These are phyloP conservation scores for Hymenoscyphus linearis DNA, from an alignment of 2,329 filamentous ascomycete species.

Conservation along the genomic window DNA sequence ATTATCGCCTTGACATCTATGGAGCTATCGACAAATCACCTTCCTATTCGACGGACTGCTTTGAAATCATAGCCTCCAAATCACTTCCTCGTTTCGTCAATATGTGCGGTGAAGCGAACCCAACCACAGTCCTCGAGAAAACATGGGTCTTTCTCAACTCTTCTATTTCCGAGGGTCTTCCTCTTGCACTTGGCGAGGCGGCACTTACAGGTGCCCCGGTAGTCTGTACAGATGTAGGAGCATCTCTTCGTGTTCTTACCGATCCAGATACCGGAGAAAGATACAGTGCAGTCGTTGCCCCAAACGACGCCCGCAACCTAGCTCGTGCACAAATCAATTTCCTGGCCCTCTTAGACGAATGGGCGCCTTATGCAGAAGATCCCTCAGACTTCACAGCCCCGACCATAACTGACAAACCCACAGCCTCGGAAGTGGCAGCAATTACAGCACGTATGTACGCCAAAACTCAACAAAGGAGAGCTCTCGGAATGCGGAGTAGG, in stretches of 20 bases:
- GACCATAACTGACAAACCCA: conserved; percentile 38
- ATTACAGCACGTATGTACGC: conserved; percentile 54
- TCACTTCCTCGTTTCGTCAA: conserved; percentile 24
- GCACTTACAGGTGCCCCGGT: conserved; percentile 51
- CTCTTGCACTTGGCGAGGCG: conserved; percentile 53
- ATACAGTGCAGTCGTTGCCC: conserved; percentile 59
- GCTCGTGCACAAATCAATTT: conserved; percentile 58
- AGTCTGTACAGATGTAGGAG: conserved; percentile 52
- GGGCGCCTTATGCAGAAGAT: conserved; percentile 49
- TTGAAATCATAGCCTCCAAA: conserved; percentile 36
- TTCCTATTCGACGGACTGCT: conserved; percentile 54
- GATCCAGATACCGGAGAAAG: conserved; percentile 43
- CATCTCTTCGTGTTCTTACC: conserved; percentile 50
- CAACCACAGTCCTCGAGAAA: conserved; percentile 33
- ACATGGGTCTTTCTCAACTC: conserved; percentile 50
- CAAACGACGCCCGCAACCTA: conserved; percentile 55
- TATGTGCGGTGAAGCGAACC: conserved; percentile 31
- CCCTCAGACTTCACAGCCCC: conserved; percentile 2
- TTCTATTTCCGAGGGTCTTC: conserved; percentile 50
- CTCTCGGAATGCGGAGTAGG: conserved; percentile 53
- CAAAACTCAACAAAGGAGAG: conserved; percentile 48
- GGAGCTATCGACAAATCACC: conserved; percentile 59
- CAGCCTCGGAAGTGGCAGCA: conserved; percentile 41
- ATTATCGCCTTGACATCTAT: conserved; percentile 58
- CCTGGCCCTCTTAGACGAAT: conserved; percentile 56